These are phyloP conservation scores for Sporothrix curviconia DNA, from an alignment of 2,329 filamentous ascomycete species.

Conservation along the genomic window DNA sequence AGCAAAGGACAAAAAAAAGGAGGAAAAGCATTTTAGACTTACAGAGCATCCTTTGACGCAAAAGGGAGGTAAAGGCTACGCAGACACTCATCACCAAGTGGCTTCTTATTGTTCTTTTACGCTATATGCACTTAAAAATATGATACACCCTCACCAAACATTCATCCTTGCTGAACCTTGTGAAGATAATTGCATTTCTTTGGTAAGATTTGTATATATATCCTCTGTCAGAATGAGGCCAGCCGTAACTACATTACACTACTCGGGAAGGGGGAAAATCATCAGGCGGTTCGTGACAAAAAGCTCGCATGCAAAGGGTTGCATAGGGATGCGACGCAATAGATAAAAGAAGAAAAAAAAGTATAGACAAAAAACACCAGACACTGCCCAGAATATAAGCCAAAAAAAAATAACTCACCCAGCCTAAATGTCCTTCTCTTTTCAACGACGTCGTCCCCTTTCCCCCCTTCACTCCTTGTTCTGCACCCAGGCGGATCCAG, in stretches of 20 bases:
- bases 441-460: too few relatives aligned
- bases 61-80: not conserved
- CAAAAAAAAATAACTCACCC: not conserved
- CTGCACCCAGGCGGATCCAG: conserved; percentile 72
- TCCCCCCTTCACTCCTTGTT: conserved; percentile 44
- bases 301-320: not conserved
- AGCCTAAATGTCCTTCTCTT: not conserved
- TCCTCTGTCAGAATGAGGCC: not conserved
- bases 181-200: too few relatives aligned
- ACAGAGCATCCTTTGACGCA: too few relatives aligned
- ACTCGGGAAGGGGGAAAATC: not conserved
- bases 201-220: not conserved
- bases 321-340: not conserved
- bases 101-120: too few relatives aligned
- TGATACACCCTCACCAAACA: not conserved
- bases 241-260: conserved; percentile 6
- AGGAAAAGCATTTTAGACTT: not conserved
- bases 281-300: conserved; percentile 2
- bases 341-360: not conserved
- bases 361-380: not conserved
- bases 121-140: not conserved
- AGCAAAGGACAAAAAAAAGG: not conserved
- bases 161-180: too few relatives aligned
- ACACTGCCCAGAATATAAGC: not conserved
- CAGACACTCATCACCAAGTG: too few relatives aligned